phyloP scores from a whole-genome alignment of 495 filamentous ascomycete genomes.

The Lasiosphaeris hirsuta region DNA sequence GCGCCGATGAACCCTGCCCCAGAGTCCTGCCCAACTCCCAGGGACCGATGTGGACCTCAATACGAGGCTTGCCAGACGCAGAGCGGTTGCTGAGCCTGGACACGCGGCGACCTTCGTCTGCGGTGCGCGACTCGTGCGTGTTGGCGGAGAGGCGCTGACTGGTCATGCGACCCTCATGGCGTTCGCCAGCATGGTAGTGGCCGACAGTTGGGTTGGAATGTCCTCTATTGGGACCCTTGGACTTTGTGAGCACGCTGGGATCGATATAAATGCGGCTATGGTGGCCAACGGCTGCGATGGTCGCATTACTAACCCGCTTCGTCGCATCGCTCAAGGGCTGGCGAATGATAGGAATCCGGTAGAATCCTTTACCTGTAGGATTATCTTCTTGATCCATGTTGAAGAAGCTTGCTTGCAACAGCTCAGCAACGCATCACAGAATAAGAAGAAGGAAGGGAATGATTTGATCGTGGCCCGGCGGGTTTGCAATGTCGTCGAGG shows the following conservation, averaged over 20 bases:
- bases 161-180: background rate
- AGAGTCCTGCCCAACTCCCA: slow-evolving; percentile 88
- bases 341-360: slow-evolving; percentile 29
- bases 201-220: slow-evolving; percentile 15
- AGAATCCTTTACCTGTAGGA: slow-evolving; percentile 16
- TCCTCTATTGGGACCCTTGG: slow-evolving; percentile 12
- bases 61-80: slow-evolving; percentile 45
- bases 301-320: slow-evolving; percentile 39
- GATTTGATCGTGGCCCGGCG: background rate
- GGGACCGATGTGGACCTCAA: slow-evolving; percentile 79
- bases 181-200: slow-evolving; percentile 1
- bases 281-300: slow-evolving; percentile 19
- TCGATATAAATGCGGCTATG: slow-evolving; percentile 13
- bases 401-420: background rate
- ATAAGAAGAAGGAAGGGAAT: background rate
- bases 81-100: slow-evolving; percentile 72
- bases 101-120: slow-evolving; percentile 55
- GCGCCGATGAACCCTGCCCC: slow-evolving; percentile 78
- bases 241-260: slow-evolving; percentile 16
- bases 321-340: slow-evolving; percentile 49
- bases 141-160: slow-evolving; percentile 8
- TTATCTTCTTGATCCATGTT: slow-evolving; percentile 40
- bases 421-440: slow-evolving; percentile 17
- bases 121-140: slow-evolving; percentile 43
- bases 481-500: background rate